Percentiles rank a stretch among this genome's conserved stretches.
Conservation (phyloP, 208 protist genomes). For the Angomonas deanei region DNA sequence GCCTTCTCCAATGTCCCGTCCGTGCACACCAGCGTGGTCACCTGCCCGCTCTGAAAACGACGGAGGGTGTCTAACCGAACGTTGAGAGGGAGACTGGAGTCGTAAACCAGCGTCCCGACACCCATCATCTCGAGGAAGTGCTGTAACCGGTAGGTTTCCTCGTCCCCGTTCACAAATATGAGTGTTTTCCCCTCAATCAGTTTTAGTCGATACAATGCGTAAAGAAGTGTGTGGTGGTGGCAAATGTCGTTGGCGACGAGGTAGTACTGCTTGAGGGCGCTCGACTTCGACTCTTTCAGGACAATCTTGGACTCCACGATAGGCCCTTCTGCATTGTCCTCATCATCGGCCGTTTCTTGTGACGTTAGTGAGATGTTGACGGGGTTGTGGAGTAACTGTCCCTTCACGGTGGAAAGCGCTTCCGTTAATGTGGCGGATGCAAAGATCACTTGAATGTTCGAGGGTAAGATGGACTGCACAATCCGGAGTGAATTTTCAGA, state of each 20-base stretch:
- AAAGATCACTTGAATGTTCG: constrained; percentile 89
- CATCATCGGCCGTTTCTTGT: constrained; percentile 45
- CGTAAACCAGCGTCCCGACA: constrained; percentile 91
- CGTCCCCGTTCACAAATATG: constrained; percentile 95
- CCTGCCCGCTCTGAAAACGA: constrained; percentile 93
- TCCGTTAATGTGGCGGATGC: constrained; percentile 93
- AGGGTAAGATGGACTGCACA: constrained; percentile 83
- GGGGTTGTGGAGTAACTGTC: constrained; percentile 92
- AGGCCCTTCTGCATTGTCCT: constrained; percentile 40
- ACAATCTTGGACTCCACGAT: constrained; percentile 69
- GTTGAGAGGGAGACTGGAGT: constrained; percentile 94
- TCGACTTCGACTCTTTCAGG: constrained; percentile 36
- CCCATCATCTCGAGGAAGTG: constrained; percentile 96
- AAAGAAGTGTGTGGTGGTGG: constrained; percentile 94
- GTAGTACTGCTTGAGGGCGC: constrained; percentile 81
- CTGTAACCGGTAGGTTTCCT: constrained; percentile 92
- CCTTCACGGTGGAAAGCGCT: constrained; percentile 89
- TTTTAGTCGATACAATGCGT: constrained; percentile 88
- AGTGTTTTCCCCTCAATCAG: constrained; percentile 94
- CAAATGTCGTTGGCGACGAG: constrained; percentile 84
- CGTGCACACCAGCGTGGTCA: constrained; percentile 95
- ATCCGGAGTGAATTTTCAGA: constrained; percentile 88
- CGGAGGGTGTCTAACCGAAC: constrained; percentile 92
- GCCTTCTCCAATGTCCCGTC: constrained; percentile 88
- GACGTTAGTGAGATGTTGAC: constrained; percentile 86